phyloP scores from a whole-genome alignment of 1,139 yeast species.

The Pichia inconspicua region DNA sequence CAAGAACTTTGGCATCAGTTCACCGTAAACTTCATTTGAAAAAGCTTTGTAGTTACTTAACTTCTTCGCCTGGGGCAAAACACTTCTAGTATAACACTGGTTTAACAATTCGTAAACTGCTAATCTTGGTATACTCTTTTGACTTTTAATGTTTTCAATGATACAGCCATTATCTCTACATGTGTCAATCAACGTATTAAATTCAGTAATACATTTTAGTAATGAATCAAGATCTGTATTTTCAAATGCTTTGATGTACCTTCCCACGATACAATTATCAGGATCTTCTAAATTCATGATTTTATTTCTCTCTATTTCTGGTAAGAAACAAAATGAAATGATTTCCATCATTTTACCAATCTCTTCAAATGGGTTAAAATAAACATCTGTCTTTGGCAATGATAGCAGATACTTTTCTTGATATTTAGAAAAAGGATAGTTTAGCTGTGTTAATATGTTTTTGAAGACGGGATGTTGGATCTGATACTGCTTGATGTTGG shows the following conservation, averaged over 20 bases:
- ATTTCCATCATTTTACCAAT: slow-evolving; percentile 54
- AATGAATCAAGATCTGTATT: slow-evolving; percentile 30
- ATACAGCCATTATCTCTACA: slow-evolving; percentile 27
- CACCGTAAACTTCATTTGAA: slow-evolving; percentile 89
- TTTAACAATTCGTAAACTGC: slow-evolving; percentile 63
- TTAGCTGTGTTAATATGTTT: slow-evolving; percentile 25
- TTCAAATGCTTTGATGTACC: slow-evolving; percentile 36
- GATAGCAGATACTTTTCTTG: slow-evolving; percentile 26
- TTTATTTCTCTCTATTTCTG: slow-evolving; percentile 33
- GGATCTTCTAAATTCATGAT: slow-evolving; percentile 35
- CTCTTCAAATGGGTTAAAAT: slow-evolving; percentile 66
- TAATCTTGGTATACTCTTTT: slow-evolving; percentile 42
- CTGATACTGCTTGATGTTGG: slow-evolving; percentile 15
- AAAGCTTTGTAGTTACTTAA: slow-evolving; percentile 74
- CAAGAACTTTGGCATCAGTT: slow-evolving; percentile 70
- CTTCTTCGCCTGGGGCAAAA: slow-evolving; percentile 63
- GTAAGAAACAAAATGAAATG: slow-evolving; percentile 37
- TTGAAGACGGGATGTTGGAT: slow-evolving; percentile 20
- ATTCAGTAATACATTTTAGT: slow-evolving; percentile 32
- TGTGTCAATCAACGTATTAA: slow-evolving; percentile 32
- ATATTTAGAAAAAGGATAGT: slow-evolving; percentile 32
- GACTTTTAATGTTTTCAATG: slow-evolving; percentile 30
- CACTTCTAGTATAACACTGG: slow-evolving; percentile 67
- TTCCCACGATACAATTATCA: slow-evolving; percentile 37
- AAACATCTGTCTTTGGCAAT: slow-evolving; percentile 40